Conservation (phyloP, 345 rosid genomes). For the Eucalyptus pauciflora region DNA sequence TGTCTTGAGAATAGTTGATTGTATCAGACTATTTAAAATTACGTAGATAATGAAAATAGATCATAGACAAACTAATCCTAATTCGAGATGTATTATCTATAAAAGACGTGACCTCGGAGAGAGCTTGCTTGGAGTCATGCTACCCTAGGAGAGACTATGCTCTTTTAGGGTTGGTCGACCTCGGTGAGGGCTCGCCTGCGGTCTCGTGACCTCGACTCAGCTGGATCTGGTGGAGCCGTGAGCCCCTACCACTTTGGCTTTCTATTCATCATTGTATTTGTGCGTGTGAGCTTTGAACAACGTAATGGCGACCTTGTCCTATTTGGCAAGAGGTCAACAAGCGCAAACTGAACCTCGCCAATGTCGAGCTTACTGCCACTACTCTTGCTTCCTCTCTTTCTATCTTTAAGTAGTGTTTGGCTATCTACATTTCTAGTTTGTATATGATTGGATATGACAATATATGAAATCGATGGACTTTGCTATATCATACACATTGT, state of each 20-base stretch:
- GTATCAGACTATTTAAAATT: not conserved
- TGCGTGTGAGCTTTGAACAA: not conserved
- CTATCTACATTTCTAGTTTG: rapidly evolving
- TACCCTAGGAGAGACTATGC: too few relatives aligned
- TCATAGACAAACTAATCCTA: too few relatives aligned
- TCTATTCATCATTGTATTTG: too few relatives aligned
- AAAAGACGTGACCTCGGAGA: rapidly evolving
- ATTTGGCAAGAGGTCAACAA: too few relatives aligned
- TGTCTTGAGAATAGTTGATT: not conserved
- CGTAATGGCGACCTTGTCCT: too few relatives aligned
- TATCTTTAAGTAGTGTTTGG: not conserved
- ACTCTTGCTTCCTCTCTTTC: not conserved
- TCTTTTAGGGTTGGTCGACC: too few relatives aligned
- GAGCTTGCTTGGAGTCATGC: too few relatives aligned
- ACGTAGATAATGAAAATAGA: not conserved
- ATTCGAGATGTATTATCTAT: too few relatives aligned
- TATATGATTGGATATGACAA: not conserved
- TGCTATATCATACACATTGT: rapidly evolving
- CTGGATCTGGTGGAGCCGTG: not conserved
- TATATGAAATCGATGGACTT: not conserved
- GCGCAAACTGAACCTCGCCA: rapidly evolving
- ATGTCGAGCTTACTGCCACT: not conserved
- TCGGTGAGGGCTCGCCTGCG: rapidly evolving
- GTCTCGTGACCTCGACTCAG: not conserved
- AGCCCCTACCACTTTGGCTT: not conserved